Conservation (phyloP, 345 rosid genomes). For the rapeseed (Brassica napus) region DNA sequence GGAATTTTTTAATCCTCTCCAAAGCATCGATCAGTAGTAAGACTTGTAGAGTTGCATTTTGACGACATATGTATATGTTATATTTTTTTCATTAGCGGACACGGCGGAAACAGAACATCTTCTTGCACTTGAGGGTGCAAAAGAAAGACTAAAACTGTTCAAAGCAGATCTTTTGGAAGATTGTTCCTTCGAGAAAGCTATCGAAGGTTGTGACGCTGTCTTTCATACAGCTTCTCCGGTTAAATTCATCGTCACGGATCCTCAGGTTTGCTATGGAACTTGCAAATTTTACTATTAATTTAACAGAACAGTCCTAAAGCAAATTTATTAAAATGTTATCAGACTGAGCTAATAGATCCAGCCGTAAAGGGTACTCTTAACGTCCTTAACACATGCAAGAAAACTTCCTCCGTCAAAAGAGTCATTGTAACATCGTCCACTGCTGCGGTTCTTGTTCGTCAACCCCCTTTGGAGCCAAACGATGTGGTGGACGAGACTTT, state of each 20-base stretch:
- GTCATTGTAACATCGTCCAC: conserved; percentile 57
- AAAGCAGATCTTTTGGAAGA: conserved; percentile 43
- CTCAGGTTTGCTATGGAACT: conserved; percentile 37
- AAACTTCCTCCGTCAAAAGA: conserved; percentile 47
- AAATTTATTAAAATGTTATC: not conserved
- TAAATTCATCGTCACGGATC: conserved; percentile 28
- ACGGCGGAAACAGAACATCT: conserved; percentile 35
- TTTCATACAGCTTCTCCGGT: conserved; percentile 62
- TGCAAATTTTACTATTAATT: conserved; percentile 3
- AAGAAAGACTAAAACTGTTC: conserved; percentile 39
- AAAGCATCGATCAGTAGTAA: not conserved
- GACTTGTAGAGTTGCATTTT: not conserved
- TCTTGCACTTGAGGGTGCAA: conserved; percentile 34
- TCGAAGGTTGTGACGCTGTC: conserved; percentile 59
- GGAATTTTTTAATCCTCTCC: not conserved
- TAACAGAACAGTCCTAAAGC: not conserved
- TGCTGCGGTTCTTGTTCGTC: conserved; percentile 35
- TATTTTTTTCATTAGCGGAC: conserved; percentile 32
- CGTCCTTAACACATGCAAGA: conserved; percentile 49
- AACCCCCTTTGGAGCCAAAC: conserved; percentile 30
- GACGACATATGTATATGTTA: not conserved
- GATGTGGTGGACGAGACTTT: conserved; percentile 51
- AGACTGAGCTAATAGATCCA: conserved; percentile 26
- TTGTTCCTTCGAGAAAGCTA: conserved; percentile 42
- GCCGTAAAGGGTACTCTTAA: conserved; percentile 57